Conservation (phyloP, 495 filamentous ascomycete genomes). For the Lophium mytilinum region DNA sequence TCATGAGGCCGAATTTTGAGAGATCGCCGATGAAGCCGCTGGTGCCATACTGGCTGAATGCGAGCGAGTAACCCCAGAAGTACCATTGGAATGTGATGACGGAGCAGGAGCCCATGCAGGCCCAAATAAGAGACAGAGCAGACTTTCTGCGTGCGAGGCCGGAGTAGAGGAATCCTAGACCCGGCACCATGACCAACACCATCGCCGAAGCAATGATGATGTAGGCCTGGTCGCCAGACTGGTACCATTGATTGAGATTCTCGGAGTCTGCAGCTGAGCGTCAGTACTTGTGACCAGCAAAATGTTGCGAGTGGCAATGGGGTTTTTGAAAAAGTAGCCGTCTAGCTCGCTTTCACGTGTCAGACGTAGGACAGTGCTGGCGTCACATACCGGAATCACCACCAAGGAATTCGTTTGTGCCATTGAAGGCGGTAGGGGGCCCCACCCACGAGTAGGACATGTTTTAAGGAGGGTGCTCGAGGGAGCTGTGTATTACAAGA, state of each 20-base stretch:
- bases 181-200: slow-evolving; percentile 86
- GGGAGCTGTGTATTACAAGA: background rate
- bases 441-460: slow-evolving; percentile 82
- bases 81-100: slow-evolving; percentile 69
- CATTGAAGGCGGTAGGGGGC: slow-evolving; percentile 63
- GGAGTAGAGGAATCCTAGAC: slow-evolving; percentile 63
- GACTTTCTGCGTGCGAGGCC: slow-evolving; percentile 58
- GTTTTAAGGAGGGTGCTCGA: slow-evolving; percentile 4
- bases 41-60: slow-evolving; percentile 54
- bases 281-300: background rate
- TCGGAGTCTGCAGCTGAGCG: slow-evolving; percentile 45
- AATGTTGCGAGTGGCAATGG: background rate
- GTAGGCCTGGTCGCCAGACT: slow-evolving; percentile 70
- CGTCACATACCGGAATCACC: slow-evolving; percentile 71
- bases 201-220: slow-evolving; percentile 88
- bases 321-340: background rate
- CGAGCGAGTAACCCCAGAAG: slow-evolving; percentile 68
- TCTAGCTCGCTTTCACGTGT: slow-evolving; percentile 1
- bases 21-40: slow-evolving; percentile 63
- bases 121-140: slow-evolving; percentile 62
- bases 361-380: background rate
- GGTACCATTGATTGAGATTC: slow-evolving; percentile 84
- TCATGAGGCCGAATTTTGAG: slow-evolving; percentile 57
- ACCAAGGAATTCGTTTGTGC: slow-evolving; percentile 60
- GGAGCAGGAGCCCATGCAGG: slow-evolving; percentile 56